Evolutionary conservation across 352 stramenopile species (phyloP), one percentile per base, ranked within the genome.

Genomic region (Elongisporangium anandrum): DNA sequence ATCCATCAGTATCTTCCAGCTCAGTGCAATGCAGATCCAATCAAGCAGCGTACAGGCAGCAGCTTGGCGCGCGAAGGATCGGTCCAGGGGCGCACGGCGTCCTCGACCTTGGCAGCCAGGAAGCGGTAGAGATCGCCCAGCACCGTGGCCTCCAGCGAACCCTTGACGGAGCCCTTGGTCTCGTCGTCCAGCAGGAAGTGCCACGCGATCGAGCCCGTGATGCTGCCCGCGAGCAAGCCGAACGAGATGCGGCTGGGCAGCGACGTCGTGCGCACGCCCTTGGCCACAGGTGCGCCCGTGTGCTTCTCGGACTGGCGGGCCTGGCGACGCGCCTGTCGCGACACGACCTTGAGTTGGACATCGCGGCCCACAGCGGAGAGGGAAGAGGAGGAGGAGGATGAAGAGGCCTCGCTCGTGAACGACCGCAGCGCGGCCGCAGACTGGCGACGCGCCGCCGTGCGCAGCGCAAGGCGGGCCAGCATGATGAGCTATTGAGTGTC

Each of bases 31-130:
- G n/a, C n/a, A n/a, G n/a, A n/a, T n/a, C n/a, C n/a, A n/a, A n/a
- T n/a, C n/a, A n/a, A n/a, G n/a, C n/a, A 1, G 50, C 62, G 24
- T 55, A 84, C 75, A n/a, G 86, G 86, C 61, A 95, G 63, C 41
- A 95, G 66, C 64, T 95, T 94, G 24, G 79, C 74, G 52, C 85
- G 75, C 29, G 79, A 90, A n/a, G 86, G 86, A 15, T 94, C 81
- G 23, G 82, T 94, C 63, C 89, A 94, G 6, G 84, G 86, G 50
- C 81, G 81, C 54, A 84, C 72, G 22, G 79, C 71, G 56, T 94
- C 79, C 57, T 87, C 75, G 56, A 94, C 70, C 56, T 93, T 85
- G 26, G 68, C 76, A 15, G 74, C 74, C 22, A 81, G 39, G 22
- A 85, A 66, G 8, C 52, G 65, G 66, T 91, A 93, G 23, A 87